These are phyloP conservation scores for Marasmius fiardii DNA, from an alignment of 1,284 basidiomycete species.

Conservation along the genomic window DNA sequence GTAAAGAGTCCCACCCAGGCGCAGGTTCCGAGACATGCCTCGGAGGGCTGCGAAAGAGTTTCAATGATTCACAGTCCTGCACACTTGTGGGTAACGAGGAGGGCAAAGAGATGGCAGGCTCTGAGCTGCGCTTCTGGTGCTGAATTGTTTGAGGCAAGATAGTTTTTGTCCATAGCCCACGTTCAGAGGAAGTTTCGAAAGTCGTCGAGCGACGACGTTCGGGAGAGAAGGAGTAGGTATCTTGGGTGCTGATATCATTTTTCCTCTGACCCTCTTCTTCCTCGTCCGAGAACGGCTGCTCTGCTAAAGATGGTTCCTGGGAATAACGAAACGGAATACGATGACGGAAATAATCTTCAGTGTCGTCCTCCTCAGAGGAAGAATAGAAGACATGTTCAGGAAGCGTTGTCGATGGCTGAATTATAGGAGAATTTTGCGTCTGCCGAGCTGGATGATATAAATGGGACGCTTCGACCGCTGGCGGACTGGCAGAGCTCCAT, in stretches of 20 bases:
- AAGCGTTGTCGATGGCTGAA: background rate
- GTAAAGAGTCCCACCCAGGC: background rate
- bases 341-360: no score
- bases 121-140: background rate
- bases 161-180: background rate
- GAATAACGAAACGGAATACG: no score
- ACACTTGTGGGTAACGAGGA: background rate
- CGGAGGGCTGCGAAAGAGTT: background rate
- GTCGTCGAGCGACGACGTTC: background rate
- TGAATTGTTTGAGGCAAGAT: background rate
- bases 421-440: background rate
- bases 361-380: no score
- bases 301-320: no score
- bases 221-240: background rate
- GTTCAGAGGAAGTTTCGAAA: background rate
- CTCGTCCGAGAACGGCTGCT: background rate
- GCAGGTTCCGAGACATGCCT: background rate
- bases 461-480: background rate
- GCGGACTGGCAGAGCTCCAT: background rate
- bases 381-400: background rate
- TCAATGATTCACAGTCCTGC: background rate
- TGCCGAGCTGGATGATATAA: background rate
- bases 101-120: background rate
- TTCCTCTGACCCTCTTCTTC: background rate
- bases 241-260: background rate